These are phyloP conservation scores for Cerrena zonata DNA, from an alignment of 1,284 basidiomycete species.

Conservation along the genomic window DNA sequence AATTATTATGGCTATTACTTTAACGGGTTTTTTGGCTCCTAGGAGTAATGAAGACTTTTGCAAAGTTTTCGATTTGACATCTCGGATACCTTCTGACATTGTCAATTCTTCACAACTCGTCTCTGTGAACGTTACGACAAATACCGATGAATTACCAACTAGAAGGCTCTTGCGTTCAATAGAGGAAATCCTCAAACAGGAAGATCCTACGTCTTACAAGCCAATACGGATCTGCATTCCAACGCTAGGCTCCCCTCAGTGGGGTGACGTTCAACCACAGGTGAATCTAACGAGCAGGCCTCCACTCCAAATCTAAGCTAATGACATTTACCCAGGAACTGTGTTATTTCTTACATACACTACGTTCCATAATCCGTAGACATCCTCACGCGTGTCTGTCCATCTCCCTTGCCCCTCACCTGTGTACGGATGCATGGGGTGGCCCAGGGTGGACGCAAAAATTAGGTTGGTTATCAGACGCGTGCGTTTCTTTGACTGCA, in stretches of 20 bases:
- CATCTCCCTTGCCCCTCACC: conserved; percentile 58
- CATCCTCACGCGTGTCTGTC: conserved; percentile 59
- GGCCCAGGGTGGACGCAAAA: conserved; percentile 67
- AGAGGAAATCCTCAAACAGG: conserved; percentile 11
- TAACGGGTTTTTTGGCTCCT: conserved; percentile 15
- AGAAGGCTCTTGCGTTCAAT: conserved; percentile 16
- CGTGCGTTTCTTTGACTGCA: conserved; percentile 66
- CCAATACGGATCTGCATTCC: conserved; percentile 65
- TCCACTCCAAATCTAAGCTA: neutral
- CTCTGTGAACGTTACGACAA: conserved; percentile 2
- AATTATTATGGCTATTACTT: conserved; percentile 10
- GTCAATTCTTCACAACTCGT: conserved; percentile 30
- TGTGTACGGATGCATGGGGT: conserved; percentile 52
- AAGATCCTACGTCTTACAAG: conserved; percentile 16
- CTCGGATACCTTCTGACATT: conserved; percentile 40
- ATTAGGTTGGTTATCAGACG: conserved; percentile 77
- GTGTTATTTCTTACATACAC: conserved; percentile 60
- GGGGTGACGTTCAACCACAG: conserved; percentile 57
- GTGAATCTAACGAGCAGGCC: conserved; percentile 34
- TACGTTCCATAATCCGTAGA: conserved; percentile 58
- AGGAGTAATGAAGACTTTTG: conserved; percentile 62
- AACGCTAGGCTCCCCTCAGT: conserved; percentile 63
- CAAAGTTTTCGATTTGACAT: conserved; percentile 67
- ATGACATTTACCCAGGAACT: conserved; percentile 49
- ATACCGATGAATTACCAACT: conserved; percentile 5